Evolutionary conservation across 75 land plant genomes (phyloP).

Genomic region (Selaginella moellendorffii): DNA sequence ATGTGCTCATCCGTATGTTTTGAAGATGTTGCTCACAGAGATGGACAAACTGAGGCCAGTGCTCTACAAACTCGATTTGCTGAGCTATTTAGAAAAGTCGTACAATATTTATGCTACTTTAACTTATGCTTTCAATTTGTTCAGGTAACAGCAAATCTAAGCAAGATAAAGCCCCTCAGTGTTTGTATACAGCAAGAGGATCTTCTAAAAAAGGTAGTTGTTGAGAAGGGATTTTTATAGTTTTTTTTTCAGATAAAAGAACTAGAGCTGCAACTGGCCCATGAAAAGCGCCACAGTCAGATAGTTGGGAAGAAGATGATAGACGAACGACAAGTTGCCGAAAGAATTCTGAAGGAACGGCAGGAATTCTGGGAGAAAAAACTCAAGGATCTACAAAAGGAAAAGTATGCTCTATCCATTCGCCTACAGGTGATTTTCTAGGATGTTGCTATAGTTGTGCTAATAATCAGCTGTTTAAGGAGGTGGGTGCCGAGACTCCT

Average conservation of each 20-base stretch:
- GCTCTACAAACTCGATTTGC: too few relatives aligned
- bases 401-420: constrained; percentile 17
- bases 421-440: constrained; percentile 23
- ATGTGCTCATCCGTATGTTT: too few relatives aligned
- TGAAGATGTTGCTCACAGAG: too few relatives aligned
- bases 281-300: constrained; percentile 16
- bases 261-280: constrained; percentile 11
- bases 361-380: constrained; percentile 21
- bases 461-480: constrained; percentile 5
- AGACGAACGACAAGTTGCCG: constrained; percentile 11
- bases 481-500: constrained; percentile 15
- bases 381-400: constrained; percentile 23
- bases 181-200: too few relatives aligned
- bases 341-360: constrained; percentile 12
- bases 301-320: constrained; percentile 10
- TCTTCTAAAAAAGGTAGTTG: too few relatives aligned
- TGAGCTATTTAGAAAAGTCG: too few relatives aligned
- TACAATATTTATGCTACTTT: too few relatives aligned
- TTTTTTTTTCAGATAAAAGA: constrained; percentile 14
- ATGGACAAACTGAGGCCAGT: too few relatives aligned
- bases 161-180: too few relatives aligned
- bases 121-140: too few relatives aligned
- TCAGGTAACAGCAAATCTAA: too few relatives aligned
- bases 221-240: too few relatives aligned
- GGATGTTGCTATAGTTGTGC: neutral